phyloP scores from a whole-genome alignment of 164 flowering plant genomes.

The Magnolia officinalis region DNA sequence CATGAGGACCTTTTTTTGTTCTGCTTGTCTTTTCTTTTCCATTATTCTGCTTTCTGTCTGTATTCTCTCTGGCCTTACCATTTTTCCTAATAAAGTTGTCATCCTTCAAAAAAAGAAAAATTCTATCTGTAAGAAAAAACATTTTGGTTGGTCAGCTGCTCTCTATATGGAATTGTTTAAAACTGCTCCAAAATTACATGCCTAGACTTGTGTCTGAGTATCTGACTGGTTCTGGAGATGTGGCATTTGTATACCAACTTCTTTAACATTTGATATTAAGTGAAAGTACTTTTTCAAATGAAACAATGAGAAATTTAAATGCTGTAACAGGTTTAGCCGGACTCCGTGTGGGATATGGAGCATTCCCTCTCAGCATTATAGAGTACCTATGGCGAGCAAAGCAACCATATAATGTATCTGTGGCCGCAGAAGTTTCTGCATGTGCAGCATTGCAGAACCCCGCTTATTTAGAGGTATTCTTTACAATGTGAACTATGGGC shows the following conservation, averaged over 20 bases:
- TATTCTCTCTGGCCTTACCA: too few species aligned
- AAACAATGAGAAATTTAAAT: not conserved
- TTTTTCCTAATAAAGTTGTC: too few species aligned
- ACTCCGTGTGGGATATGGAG: slow-evolving; percentile 95
- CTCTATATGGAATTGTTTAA: too few species aligned
- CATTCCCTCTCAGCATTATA: slow-evolving; percentile 85
- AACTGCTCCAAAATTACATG: not conserved
- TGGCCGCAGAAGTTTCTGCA: slow-evolving; percentile 96
- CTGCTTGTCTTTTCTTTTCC: too few species aligned
- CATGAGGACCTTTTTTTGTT: too few species aligned
- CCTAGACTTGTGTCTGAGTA: not conserved
- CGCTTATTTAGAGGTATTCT: slow-evolving; percentile 71
- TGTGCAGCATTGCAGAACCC: slow-evolving; percentile 94
- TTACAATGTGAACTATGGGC: not conserved
- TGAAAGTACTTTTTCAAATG: not conserved
- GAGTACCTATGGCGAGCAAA: slow-evolving; percentile 97
- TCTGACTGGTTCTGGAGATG: not conserved
- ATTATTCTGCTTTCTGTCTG: too few species aligned
- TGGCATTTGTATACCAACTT: not conserved
- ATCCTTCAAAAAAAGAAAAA: too few species aligned
- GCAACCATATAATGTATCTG: slow-evolving; percentile 98
- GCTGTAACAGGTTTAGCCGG: slow-evolving; percentile 84
- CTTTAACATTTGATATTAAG: not conserved
- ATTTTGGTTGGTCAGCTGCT: too few species aligned
- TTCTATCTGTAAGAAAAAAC: too few species aligned